phyloP scores from a whole-genome alignment of 1,139 yeast genomes.

The Hansenula sp. region DNA sequence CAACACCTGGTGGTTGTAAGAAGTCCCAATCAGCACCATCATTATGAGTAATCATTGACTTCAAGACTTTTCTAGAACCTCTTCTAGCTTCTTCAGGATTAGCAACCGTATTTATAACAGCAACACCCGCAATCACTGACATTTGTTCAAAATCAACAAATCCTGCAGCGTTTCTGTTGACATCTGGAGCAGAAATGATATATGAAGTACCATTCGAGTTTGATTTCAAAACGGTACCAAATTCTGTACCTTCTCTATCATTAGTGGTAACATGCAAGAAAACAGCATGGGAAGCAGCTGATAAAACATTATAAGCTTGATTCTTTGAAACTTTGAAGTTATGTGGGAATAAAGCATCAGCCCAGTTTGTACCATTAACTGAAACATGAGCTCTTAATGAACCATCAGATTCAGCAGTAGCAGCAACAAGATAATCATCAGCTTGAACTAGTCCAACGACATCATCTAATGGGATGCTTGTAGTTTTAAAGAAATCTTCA shows the following conservation, averaged over 20 bases:
- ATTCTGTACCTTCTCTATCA: slow-evolving; percentile 49
- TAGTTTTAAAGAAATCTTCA: slow-evolving; percentile 41
- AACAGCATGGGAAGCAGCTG: slow-evolving; percentile 67
- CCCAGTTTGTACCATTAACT: slow-evolving; percentile 71
- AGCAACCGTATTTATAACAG: slow-evolving; percentile 64
- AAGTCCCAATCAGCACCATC: slow-evolving; percentile 93
- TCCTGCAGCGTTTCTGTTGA: slow-evolving; percentile 70
- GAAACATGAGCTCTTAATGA: slow-evolving; percentile 70
- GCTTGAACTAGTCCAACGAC: slow-evolving; percentile 63
- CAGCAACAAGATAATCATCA: slow-evolving; percentile 72
- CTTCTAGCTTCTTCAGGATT: slow-evolving; percentile 43
- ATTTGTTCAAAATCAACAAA: slow-evolving; percentile 87
- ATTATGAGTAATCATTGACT: slow-evolving; percentile 76
- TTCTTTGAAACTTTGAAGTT: slow-evolving; percentile 56
- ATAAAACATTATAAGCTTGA: slow-evolving; percentile 82
- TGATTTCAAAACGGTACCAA: slow-evolving; percentile 85
- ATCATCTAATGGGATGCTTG: slow-evolving; percentile 38
- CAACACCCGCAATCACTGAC: slow-evolving; percentile 81
- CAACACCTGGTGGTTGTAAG: slow-evolving; percentile 64
- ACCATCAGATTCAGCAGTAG: slow-evolving; percentile 37
- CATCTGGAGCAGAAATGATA: slow-evolving; percentile 61
- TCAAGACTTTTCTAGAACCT: slow-evolving; percentile 48
- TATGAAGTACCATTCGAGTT: slow-evolving; percentile 94
- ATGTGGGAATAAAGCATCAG: slow-evolving; percentile 76
- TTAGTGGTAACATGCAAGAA: slow-evolving; percentile 81